Conservation (phyloP, 768 basidiomycete genomes). For the Leccinum boreale region DNA sequence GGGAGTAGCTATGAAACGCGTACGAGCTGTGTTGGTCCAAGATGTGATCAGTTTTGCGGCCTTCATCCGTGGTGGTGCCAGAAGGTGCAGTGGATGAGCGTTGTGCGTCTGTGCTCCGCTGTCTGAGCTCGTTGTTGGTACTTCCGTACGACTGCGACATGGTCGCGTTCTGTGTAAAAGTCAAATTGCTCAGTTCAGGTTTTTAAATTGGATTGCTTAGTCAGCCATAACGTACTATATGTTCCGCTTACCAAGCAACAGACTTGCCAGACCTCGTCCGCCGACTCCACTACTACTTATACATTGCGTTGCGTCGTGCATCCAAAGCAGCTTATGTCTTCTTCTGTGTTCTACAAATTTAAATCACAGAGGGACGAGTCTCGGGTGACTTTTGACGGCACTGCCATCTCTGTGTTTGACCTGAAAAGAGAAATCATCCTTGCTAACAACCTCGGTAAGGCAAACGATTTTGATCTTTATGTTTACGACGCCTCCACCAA, state of each 20-base stretch:
- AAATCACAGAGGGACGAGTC: constrained; percentile 93
- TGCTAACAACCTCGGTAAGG: constrained; percentile 93
- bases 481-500: constrained; percentile 81
- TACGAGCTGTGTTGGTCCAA: constrained; percentile 69
- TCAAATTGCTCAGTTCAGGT: constrained; percentile 10
- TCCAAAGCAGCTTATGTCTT: constrained; percentile 53
- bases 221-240: constrained; percentile 6
- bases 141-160: constrained; percentile 30
- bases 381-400: constrained; percentile 95
- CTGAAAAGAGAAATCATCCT: constrained; percentile 98
- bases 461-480: constrained; percentile 93
- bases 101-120: constrained; percentile 23
- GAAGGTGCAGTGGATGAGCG: constrained; percentile 9
- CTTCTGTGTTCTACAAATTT: constrained; percentile 98
- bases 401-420: constrained; percentile 98
- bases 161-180: neutral
- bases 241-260: neutral
- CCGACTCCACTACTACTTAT: neutral
- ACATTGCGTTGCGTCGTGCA: constrained; percentile 21
- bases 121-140: constrained; percentile 26
- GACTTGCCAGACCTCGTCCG: no score
- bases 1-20: constrained; percentile 13
- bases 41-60: constrained; percentile 67
- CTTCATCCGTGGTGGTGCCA: constrained; percentile 57
- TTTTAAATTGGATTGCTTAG: constrained; percentile 17